These are phyloP conservation scores for Orbilia ellipsospora DNA, from an alignment of 2,329 filamentous ascomycete species.

Conservation along the genomic window DNA sequence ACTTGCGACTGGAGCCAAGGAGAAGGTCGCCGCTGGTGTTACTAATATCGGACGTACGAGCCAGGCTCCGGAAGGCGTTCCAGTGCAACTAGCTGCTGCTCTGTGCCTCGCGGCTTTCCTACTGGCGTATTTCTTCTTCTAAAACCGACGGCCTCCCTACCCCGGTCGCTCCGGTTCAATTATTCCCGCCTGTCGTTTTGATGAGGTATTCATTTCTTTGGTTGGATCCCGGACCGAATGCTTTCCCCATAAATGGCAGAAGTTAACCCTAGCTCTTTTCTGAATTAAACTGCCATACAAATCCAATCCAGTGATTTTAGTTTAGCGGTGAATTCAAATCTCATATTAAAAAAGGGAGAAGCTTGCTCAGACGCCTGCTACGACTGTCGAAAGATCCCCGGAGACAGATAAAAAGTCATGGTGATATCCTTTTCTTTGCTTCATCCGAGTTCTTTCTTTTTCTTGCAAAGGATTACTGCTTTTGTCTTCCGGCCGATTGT, in stretches of 20 bases:
- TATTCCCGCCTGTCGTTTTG: slow-evolving; percentile 16
- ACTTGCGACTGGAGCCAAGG: slow-evolving; percentile 64
- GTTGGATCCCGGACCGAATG: background rate
- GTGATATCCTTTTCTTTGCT: slow-evolving; percentile 14
- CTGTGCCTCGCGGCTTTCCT: slow-evolving; percentile 91
- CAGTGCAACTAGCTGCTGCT: slow-evolving; percentile 83
- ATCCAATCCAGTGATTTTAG: background rate
- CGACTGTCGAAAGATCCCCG: background rate
- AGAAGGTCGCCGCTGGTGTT: slow-evolving; percentile 68
- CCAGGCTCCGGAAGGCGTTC: slow-evolving; percentile 77
- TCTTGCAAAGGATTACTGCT: slow-evolving; percentile 20
- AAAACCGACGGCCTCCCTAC: slow-evolving; percentile 59
- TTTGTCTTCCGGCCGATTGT: slow-evolving; percentile 23
- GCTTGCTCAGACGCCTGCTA: background rate
- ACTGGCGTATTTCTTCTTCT: slow-evolving; percentile 97
- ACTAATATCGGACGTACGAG: slow-evolving; percentile 66
- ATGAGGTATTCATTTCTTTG: slow-evolving; percentile 7
- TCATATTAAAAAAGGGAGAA: background rate
- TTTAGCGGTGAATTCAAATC: slow-evolving; percentile 7
- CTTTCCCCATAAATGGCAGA: background rate
- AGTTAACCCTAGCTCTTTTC: background rate
- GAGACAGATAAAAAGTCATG: background rate
- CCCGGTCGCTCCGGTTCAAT: slow-evolving; percentile 16
- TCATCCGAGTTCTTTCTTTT: slow-evolving; percentile 1
- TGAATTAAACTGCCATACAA: too few species aligned